Base-by-base conservation (phyloP, 441 rosid species). In the Arabidopsis hybrid region DNA sequence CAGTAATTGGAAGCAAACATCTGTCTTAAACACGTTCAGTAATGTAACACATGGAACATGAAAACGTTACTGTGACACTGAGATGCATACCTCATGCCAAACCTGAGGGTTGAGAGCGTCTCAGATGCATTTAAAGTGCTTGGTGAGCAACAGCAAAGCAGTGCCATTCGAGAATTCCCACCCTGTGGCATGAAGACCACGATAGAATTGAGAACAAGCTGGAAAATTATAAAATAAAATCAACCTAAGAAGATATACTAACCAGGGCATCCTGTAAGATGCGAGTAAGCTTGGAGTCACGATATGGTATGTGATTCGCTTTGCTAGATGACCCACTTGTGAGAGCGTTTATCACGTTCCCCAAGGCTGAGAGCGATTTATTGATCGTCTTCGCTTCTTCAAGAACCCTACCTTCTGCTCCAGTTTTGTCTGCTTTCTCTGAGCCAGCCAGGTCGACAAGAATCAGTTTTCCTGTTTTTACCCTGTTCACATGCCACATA, bases 401-500 rank as follows among this genome's bases (percentile, higher is more conserved):
- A 67, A 93, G 91, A 81, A 87, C 82, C 82, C 73, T 90, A 74
- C 98, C 97, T 84, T 90, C 98, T 76, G 97, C 96, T 81, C 98
- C 97, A 12, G 93, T 93, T 80, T 93, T 93, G 78, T 93, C 98
- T 26, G 85, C 91, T 79, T 93, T 93, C 83, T 93, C 97, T 10
- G 98, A 93, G 75, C 98, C 98, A 21, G 96, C 98, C 77, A 93
- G 84, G 86, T 93, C 98, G 73, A 90, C 95, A 59, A 91, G 96
- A 69, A 91, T 74, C 47, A 93, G 78, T 73, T 90, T 93, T 52
- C 97, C 95, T 67, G 73, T 80, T 84, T 82, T 91, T 49, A 60
- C 73, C 81, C 97, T 93, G 85, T 34, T 46, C 53, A 79, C 35
- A 79, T 42, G 42, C 69, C 10, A 73, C 70, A 34, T 38, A 50